Percentiles rank a stretch among this genome's conserved stretches.
These are phyloP conservation scores for Aspergillus quadrilineatus DNA, from an alignment of 2,329 filamentous ascomycete species.

Conservation along the genomic window DNA sequence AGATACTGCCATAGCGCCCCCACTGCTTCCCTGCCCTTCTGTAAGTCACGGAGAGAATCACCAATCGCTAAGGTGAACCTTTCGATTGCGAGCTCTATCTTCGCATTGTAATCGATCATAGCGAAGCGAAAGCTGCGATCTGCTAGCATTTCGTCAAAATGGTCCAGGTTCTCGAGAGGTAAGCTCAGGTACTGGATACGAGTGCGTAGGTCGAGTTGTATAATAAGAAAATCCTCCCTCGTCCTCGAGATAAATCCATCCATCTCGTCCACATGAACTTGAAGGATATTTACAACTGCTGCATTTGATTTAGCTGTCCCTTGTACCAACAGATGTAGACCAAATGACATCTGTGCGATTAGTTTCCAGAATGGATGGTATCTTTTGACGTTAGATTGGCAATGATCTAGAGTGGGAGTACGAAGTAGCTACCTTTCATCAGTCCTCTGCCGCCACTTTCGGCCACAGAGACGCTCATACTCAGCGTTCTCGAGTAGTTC, in stretches of 20 bases:
- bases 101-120: conserved; percentile 82
- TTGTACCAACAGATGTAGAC: conserved; percentile 81
- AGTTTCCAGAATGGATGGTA: conserved; percentile 89
- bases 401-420: neutral
- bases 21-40: conserved; percentile 73
- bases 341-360: conserved; percentile 88
- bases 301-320: conserved; percentile 83
- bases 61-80: conserved; percentile 74
- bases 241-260: conserved; percentile 86
- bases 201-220: conserved; percentile 74
- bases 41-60: conserved; percentile 74
- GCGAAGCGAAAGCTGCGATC: conserved; percentile 78
- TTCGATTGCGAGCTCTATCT: conserved; percentile 85
- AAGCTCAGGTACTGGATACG: conserved; percentile 77
- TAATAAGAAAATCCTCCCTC: conserved; percentile 78
- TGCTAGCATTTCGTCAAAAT: conserved; percentile 85
- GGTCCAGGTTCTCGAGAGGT: conserved; percentile 75
- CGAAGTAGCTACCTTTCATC: conserved; percentile 53
- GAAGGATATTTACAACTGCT: conserved; percentile 84
- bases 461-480: conserved; percentile 69
- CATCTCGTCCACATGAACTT: conserved; percentile 89
- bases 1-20: conserved; percentile 76
- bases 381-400: conserved; percentile 37
- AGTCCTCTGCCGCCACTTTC: conserved; percentile 72
- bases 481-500: conserved; percentile 66